Evolutionary conservation across 2,329 filamentous ascomycete species (phyloP).

Genomic region (Didymella keratinophila): DNA sequence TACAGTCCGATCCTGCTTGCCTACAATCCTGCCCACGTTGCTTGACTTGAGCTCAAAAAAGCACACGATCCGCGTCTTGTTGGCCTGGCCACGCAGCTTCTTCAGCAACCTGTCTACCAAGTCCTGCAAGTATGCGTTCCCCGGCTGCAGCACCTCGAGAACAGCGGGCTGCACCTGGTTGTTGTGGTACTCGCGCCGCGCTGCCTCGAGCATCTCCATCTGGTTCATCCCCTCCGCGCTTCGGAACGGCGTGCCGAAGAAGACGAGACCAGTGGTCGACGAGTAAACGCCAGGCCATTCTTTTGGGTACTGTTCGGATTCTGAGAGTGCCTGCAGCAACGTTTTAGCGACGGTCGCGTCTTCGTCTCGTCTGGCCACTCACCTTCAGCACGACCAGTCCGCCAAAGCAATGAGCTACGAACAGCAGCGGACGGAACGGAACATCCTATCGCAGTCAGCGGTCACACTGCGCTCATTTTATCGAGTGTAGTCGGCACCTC

Average conservation of each 20-base stretch:
- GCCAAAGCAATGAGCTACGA: background rate
- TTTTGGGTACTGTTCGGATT: background rate
- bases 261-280: background rate
- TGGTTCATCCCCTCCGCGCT: background rate
- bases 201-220: background rate
- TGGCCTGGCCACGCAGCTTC: conserved; percentile 21
- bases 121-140: conserved; percentile 35
- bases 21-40: conserved; percentile 40
- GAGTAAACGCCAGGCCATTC: background rate
- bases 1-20: conserved; percentile 31
- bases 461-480: background rate
- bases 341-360: background rate
- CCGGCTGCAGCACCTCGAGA: conserved; percentile 32
- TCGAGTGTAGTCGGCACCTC: background rate
- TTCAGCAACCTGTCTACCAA: conserved; percentile 32
- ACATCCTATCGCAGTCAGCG: background rate
- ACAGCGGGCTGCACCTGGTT: conserved; percentile 21
- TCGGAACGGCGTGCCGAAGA: background rate
- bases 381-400: background rate
- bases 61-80: conserved; percentile 31
- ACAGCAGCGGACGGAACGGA: background rate
- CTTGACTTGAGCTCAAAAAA: conserved; percentile 37
- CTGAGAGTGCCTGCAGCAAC: background rate
- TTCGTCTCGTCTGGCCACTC: background rate
- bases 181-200: background rate